Base-by-base conservation (phyloP, 306 rosid species). In the Glycine tomentella region DNA sequence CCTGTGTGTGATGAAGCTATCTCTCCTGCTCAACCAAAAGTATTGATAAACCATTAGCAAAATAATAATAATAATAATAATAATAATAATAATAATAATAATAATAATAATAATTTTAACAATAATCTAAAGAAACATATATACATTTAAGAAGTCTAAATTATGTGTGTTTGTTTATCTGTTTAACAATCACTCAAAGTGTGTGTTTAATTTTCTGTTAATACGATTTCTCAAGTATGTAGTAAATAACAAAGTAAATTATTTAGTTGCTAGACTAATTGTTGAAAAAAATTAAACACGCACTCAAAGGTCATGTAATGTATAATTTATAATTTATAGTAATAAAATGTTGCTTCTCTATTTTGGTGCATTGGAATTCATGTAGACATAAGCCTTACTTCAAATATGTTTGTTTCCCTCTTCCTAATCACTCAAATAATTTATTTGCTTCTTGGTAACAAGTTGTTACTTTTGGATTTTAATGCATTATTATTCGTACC, bases 1-100 rank as follows among this genome's bases (percentile, higher is more conserved):
- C 68, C 98, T 87, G 75, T 94, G 98, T 44, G 97, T 92, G 55
- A 94, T 94, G 90, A 94, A 94, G 87, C 97, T 94, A 42, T 94
- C 98, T 81, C 97, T 85, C 91, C 98, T 94, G 91, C 89, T 67
- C 86, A 51, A 44, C 76, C 76, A 45, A 61, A 75, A 52, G 20
- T 4, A 14, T 11, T 75, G 20, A 20, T 34, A 75, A 62, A 42
- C 53, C 33, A 82, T 69, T 11, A 66, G 5, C 25, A 69, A 8
- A 55, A 55, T 38, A 4, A 4, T 52, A 16, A 25, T 38, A 38
- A 9, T 15, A 34, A 4, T 36, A n/a, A n/a, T n/a, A n/a, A n/a
- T n/a, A n/a, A n/a, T n/a, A n/a, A n/a, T n/a, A n/a, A n/a, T n/a
- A n/a, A n/a, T n/a, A n/a, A n/a, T n/a, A n/a, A n/a, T n/a, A 55